phyloP scores from a whole-genome alignment of 2,329 filamentous ascomycete genomes.

The Passalora sequoiae region DNA sequence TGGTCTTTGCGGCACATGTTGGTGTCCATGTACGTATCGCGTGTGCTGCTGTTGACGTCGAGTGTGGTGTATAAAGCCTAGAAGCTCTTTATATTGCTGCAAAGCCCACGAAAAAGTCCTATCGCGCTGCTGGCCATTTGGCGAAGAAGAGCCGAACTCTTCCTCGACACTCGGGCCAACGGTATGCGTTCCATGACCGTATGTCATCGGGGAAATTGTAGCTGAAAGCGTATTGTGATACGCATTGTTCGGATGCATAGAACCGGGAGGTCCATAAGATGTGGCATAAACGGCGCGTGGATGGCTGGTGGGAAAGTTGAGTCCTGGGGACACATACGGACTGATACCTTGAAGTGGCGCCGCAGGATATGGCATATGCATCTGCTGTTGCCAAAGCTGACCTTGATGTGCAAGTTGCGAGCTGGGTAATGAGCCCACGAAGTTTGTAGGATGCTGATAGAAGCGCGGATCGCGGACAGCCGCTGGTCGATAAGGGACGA shows the following conservation, averaged over 20 bases:
- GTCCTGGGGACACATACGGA: slow-evolving; percentile 12
- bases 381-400: slow-evolving; percentile 23
- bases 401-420: slow-evolving; percentile 19
- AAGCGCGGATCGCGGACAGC: slow-evolving; percentile 52
- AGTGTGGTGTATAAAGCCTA: slow-evolving; percentile 45
- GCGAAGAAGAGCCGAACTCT: slow-evolving; percentile 40
- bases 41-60: slow-evolving; percentile 37
- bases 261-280: neutral
- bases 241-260: neutral
- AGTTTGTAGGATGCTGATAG: slow-evolving; percentile 26
- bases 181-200: neutral
- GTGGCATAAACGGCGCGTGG: slow-evolving; percentile 3
- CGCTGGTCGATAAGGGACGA: slow-evolving; percentile 56
- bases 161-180: slow-evolving; percentile 8
- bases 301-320: slow-evolving; percentile 1
- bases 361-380: slow-evolving; percentile 13
- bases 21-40: slow-evolving; percentile 37
- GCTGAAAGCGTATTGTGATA: neutral
- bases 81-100: slow-evolving; percentile 46
- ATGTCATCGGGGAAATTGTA: neutral
- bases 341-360: slow-evolving; percentile 5
- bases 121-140: slow-evolving; percentile 41
- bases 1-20: slow-evolving; percentile 46
- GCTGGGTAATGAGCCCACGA: slow-evolving; percentile 17
- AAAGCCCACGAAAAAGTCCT: slow-evolving; percentile 44